Conservation (phyloP, 2,329 filamentous ascomycete species). For the Colletotrichum tamarilloi region DNA sequence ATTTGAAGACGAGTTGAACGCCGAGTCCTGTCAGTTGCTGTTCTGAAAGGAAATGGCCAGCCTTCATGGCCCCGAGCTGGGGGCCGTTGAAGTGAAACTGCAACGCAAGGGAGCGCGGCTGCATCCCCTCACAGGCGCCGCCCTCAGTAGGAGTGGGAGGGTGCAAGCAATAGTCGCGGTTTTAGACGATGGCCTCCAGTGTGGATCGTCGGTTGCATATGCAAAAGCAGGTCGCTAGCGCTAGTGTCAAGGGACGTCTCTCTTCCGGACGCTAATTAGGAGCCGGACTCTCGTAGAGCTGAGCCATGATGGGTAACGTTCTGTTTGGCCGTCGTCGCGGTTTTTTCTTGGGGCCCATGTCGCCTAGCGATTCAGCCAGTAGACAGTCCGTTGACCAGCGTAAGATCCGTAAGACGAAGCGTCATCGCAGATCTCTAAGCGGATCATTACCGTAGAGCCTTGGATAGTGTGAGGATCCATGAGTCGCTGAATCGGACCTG, state of each 20-base stretch:
- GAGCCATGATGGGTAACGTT: neutral
- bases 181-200: neutral
- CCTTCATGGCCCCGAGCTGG: neutral
- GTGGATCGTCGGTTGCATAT: slow-evolving; percentile 1
- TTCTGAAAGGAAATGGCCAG: neutral
- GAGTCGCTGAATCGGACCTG: neutral
- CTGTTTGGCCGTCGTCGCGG: neutral
- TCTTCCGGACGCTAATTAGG: slow-evolving; percentile 7
- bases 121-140: neutral
- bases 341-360: neutral
- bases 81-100: slow-evolving; percentile 6
- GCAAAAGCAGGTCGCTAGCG: neutral
- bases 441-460: neutral
- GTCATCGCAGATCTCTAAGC: slow-evolving; percentile 3
- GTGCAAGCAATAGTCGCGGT: neutral
- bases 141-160: neutral
- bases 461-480: neutral
- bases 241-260: slow-evolving; percentile 9
- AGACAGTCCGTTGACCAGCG: neutral
- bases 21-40: neutral
- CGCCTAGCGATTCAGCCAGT: slow-evolving; percentile 6
- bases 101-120: neutral
- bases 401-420: slow-evolving; percentile 3
- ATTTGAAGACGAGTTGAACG: neutral
- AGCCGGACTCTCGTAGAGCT: slow-evolving; percentile 1